Evolutionary conservation across 2,329 filamentous ascomycete species (phyloP).

Genomic region (Fusarium camptoceras): DNA sequence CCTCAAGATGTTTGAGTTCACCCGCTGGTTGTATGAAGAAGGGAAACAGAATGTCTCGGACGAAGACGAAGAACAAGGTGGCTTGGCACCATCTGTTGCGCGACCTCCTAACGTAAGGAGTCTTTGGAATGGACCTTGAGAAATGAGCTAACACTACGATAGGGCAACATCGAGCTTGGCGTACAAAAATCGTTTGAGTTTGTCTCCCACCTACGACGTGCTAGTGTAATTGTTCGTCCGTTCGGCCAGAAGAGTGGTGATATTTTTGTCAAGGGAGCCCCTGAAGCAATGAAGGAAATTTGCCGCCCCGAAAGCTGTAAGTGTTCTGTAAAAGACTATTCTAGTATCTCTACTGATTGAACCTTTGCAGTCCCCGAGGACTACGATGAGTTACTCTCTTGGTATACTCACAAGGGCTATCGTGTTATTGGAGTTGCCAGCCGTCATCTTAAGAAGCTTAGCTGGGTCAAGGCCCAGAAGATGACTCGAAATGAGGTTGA

Average conservation of each 20-base stretch:
- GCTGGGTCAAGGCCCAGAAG: conserved; percentile 94
- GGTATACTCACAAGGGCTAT: conserved; percentile 96
- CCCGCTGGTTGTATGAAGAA: conserved; percentile 91
- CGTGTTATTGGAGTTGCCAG: conserved; percentile 96
- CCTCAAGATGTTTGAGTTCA: conserved; percentile 99
- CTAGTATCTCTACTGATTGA: conserved; percentile 33
- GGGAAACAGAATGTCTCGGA: conserved; percentile 75
- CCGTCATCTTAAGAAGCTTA: conserved; percentile 86
- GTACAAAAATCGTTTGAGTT: conserved; percentile 94
- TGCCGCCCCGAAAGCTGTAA: conserved; percentile 83
- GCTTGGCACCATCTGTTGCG: conserved; percentile 88
- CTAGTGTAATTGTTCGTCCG: conserved; percentile 90
- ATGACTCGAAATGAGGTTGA: conserved; percentile 91
- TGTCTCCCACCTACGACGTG: conserved; percentile 88
- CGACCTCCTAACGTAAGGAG: conserved; percentile 73
- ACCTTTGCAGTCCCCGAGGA: conserved; percentile 76
- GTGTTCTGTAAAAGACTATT: conserved; percentile 46
- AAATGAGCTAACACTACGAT: neutral
- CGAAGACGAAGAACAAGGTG: conserved; percentile 78
- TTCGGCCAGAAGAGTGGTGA: conserved; percentile 87
- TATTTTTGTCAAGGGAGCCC: conserved; percentile 95
- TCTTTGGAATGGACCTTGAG: conserved; percentile 52
- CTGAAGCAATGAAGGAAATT: conserved; percentile 95
- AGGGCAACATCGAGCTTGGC: conserved; percentile 82
- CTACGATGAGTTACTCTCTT: conserved; percentile 87